Evolutionary conservation across 306 rosid species (phyloP), one percentile per base, ranked within the genome.

Genomic region (Pterocarpus macrocarpus): DNA sequence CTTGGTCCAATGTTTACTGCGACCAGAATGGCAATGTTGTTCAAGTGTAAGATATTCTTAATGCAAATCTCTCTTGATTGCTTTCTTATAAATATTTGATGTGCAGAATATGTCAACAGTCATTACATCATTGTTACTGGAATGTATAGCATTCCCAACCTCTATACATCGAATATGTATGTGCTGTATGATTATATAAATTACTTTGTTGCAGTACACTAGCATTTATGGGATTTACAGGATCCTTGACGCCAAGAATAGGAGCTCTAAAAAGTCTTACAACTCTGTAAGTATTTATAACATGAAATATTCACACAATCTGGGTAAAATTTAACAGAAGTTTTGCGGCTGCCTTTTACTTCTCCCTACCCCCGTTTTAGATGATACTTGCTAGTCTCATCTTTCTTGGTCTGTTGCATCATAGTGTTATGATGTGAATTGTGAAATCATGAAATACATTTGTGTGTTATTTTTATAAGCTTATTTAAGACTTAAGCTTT

Each of bases 1-100:
- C 97, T 64, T 94, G 98, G 98, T 72, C 95, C 79, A 86, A 76
- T 89, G 94, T 94, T 86, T 82, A 77, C 62, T 94, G 98, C 52
- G 88, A 90, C 58, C 12, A 22, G 45, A 84, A 81, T 76, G 80
- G 45, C 71, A 82, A 71, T 70, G 97, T 94, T 44, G 2, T 66
- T 80, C 82, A 91, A 79, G 88, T 94, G 97, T 94, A 92, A 91
- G 97, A 86, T 58, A 61, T 84, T 82, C 45, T 77, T 61, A 50
- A 53, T 80, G 69, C 36, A 22, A 33, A 49, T 65, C 75, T 70
- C 64, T 71, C 33, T 55, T 45, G n/a, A 1, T 7, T 49, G 39
- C 55, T 75, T 71, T 52, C 45, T 77, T 65, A 57, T 61, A 66
- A 50, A 41, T 80, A 64, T 65, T 63, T 78, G 39, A 73, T 85